Conservation (phyloP, 495 filamentous ascomycete species). For the Aspergillus nanangensis region DNA sequence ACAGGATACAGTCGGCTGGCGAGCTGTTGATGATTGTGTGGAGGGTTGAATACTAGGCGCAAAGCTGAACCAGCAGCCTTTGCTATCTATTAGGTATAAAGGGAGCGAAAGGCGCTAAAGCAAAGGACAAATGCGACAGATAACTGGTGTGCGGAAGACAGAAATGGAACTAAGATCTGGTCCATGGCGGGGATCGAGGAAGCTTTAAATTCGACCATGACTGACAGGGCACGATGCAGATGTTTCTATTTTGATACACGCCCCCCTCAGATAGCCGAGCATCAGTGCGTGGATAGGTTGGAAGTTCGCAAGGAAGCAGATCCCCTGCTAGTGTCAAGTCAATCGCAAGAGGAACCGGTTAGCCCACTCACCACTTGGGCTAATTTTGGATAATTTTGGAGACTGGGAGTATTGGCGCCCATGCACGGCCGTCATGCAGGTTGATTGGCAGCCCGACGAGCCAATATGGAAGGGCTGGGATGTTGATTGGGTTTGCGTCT, state of each 20-base stretch:
- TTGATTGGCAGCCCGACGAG: conserved; percentile 15
- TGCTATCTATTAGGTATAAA: conserved; percentile 15
- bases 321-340: too few species aligned
- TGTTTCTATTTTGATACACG: conserved; percentile 25
- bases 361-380: conserved; percentile 2
- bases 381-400: conserved; percentile 25
- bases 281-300: conserved; percentile 1
- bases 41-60: conserved; percentile 17
- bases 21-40: conserved; percentile 7
- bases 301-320: not conserved
- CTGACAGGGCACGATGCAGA: conserved; percentile 4
- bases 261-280: conserved; percentile 14
- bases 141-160: conserved; percentile 11
- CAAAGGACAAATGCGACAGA: conserved; percentile 19
- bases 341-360: too few species aligned
- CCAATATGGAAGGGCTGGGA: conserved; percentile 13
- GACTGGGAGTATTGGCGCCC: conserved; percentile 12
- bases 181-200: conserved; percentile 28
- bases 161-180: conserved; percentile 4
- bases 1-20: conserved; percentile 10
- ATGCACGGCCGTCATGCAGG: conserved; percentile 7
- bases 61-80: conserved; percentile 29
- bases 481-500: conserved; percentile 13
- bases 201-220: conserved; percentile 18
- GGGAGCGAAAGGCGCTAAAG: conserved; percentile 21